Percentiles rank a stretch among this genome's conserved stretches.
These are phyloP conservation scores for Vitis hybrid DNA, from an alignment of 177 flowering plant species.

Conservation along the genomic window DNA sequence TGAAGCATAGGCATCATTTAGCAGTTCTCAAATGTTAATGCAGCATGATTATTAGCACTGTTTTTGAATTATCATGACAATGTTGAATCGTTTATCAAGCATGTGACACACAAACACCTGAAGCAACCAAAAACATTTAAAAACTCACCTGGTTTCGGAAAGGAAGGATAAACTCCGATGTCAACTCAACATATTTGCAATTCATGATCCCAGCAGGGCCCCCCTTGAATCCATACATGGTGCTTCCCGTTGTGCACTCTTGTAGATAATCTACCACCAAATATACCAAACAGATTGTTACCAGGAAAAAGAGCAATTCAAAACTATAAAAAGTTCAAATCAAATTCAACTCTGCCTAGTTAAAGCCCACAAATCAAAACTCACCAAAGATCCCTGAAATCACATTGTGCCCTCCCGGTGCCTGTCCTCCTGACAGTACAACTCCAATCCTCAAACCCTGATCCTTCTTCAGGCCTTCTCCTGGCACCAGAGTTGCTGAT, in stretches of 20 bases:
- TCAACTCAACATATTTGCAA: constrained; percentile 76
- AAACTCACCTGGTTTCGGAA: constrained; percentile 87
- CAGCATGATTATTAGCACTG: too few species aligned
- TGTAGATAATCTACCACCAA: constrained; percentile 76
- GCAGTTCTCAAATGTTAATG: too few species aligned
- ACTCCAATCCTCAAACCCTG: constrained; percentile 83
- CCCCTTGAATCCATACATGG: constrained; percentile 83
- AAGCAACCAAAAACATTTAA: too few species aligned
- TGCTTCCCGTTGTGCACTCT: constrained; percentile 73
- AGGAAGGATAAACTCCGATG: constrained; percentile 74
- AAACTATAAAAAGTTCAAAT: not conserved
- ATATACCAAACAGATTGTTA: too few species aligned
- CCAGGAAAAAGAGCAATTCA: not conserved
- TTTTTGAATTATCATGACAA: too few species aligned
- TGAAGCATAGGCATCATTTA: too few species aligned
- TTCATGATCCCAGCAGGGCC: constrained; percentile 99
- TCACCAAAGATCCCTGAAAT: constrained; percentile 87
- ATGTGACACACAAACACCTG: too few species aligned
- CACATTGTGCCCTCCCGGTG: constrained; percentile 99
- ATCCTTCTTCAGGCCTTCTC: constrained; percentile 22
- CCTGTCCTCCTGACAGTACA: constrained; percentile 97
- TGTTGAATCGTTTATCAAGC: too few species aligned
- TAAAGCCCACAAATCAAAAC: not conserved
- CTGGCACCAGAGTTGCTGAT: constrained; percentile 65
- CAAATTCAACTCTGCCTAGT: not conserved